These are phyloP conservation scores for Nissolia schottii DNA, from an alignment of 306 rosid genomes.

Conservation along the genomic window DNA sequence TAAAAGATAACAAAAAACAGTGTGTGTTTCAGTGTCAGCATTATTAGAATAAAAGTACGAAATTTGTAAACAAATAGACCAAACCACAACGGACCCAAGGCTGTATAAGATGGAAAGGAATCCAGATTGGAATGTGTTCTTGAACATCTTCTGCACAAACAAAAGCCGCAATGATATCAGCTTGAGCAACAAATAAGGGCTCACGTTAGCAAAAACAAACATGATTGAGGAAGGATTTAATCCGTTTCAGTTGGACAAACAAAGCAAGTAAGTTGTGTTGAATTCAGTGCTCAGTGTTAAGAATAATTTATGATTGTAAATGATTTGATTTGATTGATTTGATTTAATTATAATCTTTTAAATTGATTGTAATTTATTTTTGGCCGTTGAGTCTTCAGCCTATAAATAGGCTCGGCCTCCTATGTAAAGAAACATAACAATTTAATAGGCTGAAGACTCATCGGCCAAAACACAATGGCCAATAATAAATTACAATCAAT, in stretches of 20 bases:
- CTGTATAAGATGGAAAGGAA: slow-evolving; percentile 90
- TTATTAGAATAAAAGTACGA: background rate
- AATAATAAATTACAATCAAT: too few relatives aligned
- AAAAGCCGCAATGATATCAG: slow-evolving; percentile 13
- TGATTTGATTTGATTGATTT: too few relatives aligned
- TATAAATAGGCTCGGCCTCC: too few relatives aligned
- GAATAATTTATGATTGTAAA: too few relatives aligned
- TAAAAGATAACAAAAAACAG: slow-evolving; percentile 20
- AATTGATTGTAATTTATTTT: too few relatives aligned
- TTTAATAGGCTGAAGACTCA: too few relatives aligned
- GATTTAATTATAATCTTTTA: too few relatives aligned
- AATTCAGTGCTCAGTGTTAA: too few relatives aligned
- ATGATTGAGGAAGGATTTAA: background rate
- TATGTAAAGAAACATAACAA: too few relatives aligned
- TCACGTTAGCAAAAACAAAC: background rate
- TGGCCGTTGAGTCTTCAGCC: too few relatives aligned
- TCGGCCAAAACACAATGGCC: too few relatives aligned
- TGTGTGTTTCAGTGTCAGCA: slow-evolving; percentile 15
- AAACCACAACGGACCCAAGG: slow-evolving; percentile 65
- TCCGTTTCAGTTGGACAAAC: background rate
- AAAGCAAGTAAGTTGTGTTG: background rate
- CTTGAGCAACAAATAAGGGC: background rate
- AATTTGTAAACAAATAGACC: background rate
- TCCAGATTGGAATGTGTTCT: slow-evolving; percentile 97
- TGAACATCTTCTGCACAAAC: slow-evolving; percentile 60